These are phyloP conservation scores for Vanilla planifolia DNA, from an alignment of 106 monocot genomes.

Conservation along the genomic window DNA sequence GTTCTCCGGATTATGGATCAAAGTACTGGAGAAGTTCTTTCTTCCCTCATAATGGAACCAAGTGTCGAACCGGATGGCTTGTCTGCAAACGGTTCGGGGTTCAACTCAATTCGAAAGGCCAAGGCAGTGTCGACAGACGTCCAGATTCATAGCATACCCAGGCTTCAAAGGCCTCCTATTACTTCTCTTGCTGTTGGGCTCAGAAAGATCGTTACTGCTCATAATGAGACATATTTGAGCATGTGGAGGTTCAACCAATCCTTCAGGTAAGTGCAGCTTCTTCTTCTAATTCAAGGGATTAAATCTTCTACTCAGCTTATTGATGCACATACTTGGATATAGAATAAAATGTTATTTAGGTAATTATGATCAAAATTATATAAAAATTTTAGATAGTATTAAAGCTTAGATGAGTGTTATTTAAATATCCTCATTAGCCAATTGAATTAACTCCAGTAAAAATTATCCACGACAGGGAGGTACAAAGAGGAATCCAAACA, in stretches of 20 bases:
- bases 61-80: neutral
- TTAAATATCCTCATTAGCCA: too few relatives aligned
- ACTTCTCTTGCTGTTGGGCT: slow-evolving; percentile 71
- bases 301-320: too few relatives aligned
- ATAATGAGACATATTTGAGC: slow-evolving; percentile 63
- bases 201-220: slow-evolving; percentile 75
- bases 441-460: too few relatives aligned
- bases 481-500: too few relatives aligned
- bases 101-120: slow-evolving; percentile 17
- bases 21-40: slow-evolving; percentile 62
- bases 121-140: slow-evolving; percentile 15
- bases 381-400: too few relatives aligned
- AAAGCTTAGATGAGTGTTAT: too few relatives aligned
- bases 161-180: slow-evolving; percentile 52
- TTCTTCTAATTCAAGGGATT: too few relatives aligned
- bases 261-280: too few relatives aligned
- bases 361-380: too few relatives aligned
- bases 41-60: slow-evolving; percentile 31
- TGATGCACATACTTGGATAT: too few relatives aligned
- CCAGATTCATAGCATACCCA: slow-evolving; percentile 49
- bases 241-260: slow-evolving; percentile 59
- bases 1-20: slow-evolving; percentile 74
- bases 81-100: neutral
- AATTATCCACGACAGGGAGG: too few relatives aligned
- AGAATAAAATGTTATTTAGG: too few relatives aligned